A percentile compares a stretch with the other conserved stretches of the same genome.
These are phyloP conservation scores for Xylaria flabelliformis DNA, from an alignment of 495 filamentous ascomycete species.

Conservation along the genomic window DNA sequence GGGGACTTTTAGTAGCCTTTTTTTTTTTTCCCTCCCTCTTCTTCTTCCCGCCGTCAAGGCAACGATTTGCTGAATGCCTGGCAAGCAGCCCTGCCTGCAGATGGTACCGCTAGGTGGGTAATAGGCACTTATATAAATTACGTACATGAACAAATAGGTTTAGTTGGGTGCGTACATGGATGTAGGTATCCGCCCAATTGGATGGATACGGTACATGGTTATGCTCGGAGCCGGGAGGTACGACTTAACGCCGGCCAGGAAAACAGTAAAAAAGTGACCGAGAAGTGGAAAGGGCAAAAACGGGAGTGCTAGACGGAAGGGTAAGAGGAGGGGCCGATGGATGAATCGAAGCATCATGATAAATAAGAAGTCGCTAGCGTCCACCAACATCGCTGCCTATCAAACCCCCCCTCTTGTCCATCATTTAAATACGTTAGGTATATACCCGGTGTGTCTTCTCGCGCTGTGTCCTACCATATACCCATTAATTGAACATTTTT, in stretches of 20 bases:
- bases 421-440: neutral
- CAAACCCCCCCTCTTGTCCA: slow-evolving; percentile 24
- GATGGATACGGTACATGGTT: neutral
- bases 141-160: neutral
- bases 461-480: slow-evolving; percentile 1
- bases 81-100: neutral
- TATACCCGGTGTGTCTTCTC: neutral
- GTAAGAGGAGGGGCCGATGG: slow-evolving; percentile 34
- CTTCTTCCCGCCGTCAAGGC: neutral
- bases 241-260: slow-evolving; percentile 21
- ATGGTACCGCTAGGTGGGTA: neutral
- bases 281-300: neutral
- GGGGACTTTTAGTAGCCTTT: no score
- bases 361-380: slow-evolving; percentile 15
- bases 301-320: slow-evolving; percentile 4
- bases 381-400: slow-evolving; percentile 17
- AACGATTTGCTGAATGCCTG: neutral
- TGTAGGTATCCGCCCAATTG: neutral
- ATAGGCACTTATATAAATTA: neutral
- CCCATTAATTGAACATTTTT: neutral
- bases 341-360: slow-evolving; percentile 41
- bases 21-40: neutral
- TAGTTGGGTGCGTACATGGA: neutral
- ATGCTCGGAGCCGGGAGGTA: slow-evolving; percentile 28
- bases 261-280: neutral